phyloP scores from a whole-genome alignment of 257 asterid species.

The Dorcoceras hygrometricum region DNA sequence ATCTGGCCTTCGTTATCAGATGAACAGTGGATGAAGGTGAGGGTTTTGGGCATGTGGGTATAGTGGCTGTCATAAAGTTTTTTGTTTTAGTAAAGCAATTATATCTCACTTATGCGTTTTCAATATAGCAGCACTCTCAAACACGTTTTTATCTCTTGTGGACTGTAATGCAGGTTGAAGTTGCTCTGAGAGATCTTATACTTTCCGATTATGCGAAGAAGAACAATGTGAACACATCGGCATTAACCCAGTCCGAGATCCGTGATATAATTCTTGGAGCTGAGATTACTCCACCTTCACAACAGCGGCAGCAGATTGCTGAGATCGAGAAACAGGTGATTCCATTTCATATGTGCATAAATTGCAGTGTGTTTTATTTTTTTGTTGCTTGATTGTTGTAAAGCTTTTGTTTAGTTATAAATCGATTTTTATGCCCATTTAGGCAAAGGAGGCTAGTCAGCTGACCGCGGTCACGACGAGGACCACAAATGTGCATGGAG shows the following conservation, averaged over 20 bases:
- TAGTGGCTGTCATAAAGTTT: neutral
- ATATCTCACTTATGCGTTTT: neutral
- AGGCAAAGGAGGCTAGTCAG: constrained; percentile 97
- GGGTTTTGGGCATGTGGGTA: constrained; percentile 10
- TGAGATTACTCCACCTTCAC: constrained; percentile 98
- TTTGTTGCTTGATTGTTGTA: neutral
- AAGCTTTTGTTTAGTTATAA: constrained; percentile 1
- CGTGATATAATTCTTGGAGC: constrained; percentile 99
- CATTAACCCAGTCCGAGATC: constrained; percentile 89
- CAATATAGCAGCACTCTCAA: neutral
- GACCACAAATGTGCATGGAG: constrained; percentile 95
- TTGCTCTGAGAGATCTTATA: constrained; percentile 89
- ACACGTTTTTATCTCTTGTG: constrained; percentile 2
- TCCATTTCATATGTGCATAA: neutral
- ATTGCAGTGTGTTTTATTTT: neutral
- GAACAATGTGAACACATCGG: constrained; percentile 97
- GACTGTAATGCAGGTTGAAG: constrained; percentile 71
- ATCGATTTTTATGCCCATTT: constrained; percentile 13
- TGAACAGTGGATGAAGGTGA: constrained; percentile 98
- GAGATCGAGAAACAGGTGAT: constrained; percentile 92
- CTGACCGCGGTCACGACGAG: constrained; percentile 93
- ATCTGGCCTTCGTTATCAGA: constrained; percentile 96
- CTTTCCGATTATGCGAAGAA: constrained; percentile 97
- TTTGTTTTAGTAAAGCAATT: neutral
- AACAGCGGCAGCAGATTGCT: constrained; percentile 95